Conservation (phyloP, 2,329 filamentous ascomycete genomes). For the Ceratocystis cacaofunesta region DNA sequence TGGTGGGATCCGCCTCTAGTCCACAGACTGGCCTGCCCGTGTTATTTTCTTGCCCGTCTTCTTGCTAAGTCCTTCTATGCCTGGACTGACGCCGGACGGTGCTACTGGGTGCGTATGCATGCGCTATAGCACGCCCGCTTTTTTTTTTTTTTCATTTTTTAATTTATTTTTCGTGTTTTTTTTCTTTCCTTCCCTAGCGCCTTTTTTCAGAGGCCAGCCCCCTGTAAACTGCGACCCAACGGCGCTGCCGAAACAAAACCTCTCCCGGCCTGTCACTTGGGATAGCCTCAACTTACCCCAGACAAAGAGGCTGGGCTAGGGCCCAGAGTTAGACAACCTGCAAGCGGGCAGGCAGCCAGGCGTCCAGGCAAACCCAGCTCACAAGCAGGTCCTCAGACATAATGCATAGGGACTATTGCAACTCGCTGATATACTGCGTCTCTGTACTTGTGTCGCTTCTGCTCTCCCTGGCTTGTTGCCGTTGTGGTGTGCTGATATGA, state of each 20-base stretch:
- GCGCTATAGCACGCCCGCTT: background rate
- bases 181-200: background rate
- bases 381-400: background rate
- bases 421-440: background rate
- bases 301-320: background rate
- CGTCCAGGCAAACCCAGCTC: background rate
- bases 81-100: background rate
- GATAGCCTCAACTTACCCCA: background rate
- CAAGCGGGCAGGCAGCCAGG: background rate
- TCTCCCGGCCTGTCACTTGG: background rate
- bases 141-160: background rate
- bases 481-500: background rate
- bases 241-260: background rate
- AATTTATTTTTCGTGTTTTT: no score
- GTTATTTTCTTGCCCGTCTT: background rate
- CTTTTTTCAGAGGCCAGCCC: background rate
- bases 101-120: background rate
- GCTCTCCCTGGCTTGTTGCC: background rate
- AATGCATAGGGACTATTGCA: background rate
- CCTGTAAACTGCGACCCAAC: background rate
- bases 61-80: background rate
- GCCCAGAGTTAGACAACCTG: background rate
- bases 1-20: background rate
- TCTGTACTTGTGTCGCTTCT: background rate
- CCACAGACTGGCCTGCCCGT: background rate